These are phyloP conservation scores for Grifola frondosa DNA, from an alignment of 1,284 basidiomycete species.

Conservation along the genomic window DNA sequence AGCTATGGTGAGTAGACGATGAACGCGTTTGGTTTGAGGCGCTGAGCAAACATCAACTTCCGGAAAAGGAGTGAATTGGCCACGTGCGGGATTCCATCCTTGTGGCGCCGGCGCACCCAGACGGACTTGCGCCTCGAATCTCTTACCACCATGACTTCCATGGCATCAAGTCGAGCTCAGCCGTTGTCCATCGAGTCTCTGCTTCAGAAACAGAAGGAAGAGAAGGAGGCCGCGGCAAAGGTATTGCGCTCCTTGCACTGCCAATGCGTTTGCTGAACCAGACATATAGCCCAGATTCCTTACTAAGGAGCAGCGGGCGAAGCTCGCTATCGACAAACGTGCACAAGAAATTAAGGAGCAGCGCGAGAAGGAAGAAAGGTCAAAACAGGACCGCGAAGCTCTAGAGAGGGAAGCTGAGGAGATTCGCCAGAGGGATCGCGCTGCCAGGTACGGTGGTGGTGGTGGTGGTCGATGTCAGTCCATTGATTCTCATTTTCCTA, in stretches of 20 bases:
- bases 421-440: slow-evolving; percentile 45
- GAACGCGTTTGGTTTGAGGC: too few relatives aligned
- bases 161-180: slow-evolving; percentile 42
- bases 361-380: slow-evolving; percentile 58
- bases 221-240: slow-evolving; percentile 88
- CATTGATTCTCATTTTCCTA: slow-evolving; percentile 19
- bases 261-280: background rate
- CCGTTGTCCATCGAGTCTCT: slow-evolving; percentile 84
- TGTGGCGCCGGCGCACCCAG: slow-evolving; percentile 4
- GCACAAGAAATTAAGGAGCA: slow-evolving; percentile 73
- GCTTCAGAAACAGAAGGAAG: slow-evolving; percentile 81
- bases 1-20: too few relatives aligned
- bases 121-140: background rate
- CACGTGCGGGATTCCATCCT: too few relatives aligned
- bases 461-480: slow-evolving; percentile 48
- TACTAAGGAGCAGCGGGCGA: slow-evolving; percentile 85
- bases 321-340: slow-evolving; percentile 84
- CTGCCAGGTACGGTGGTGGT: slow-evolving; percentile 38
- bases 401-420: slow-evolving; percentile 78
- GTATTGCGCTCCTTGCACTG: slow-evolving; percentile 39
- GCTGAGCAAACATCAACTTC: background rate
- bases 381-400: slow-evolving; percentile 57
- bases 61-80: background rate
- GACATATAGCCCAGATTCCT: slow-evolving; percentile 79
- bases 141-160: slow-evolving; percentile 20